Conservation (phyloP, 345 rosid species). For the Acer negundo region DNA sequence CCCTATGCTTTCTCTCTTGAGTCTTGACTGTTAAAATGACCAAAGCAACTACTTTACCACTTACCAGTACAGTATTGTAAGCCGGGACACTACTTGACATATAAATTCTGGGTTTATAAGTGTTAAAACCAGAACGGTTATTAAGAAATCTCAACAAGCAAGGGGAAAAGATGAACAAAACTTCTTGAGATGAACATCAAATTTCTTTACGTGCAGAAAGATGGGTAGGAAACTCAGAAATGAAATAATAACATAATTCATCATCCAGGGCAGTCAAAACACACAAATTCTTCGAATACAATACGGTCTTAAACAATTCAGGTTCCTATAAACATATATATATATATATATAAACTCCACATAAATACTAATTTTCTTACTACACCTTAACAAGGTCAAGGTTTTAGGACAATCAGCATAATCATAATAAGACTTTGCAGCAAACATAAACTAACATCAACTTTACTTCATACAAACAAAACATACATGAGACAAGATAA, state of each 20-base stretch:
- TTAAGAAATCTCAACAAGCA: background rate
- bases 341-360: conserved; percentile 11
- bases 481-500: conserved; percentile 1
- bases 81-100: too few relatives aligned
- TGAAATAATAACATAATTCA: background rate
- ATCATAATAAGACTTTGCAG: conserved; percentile 1
- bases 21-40: background rate
- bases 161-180: background rate
- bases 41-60: background rate
- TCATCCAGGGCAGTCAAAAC: background rate
- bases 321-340: conserved; percentile 1
- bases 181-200: background rate
- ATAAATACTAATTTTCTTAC: conserved; percentile 13
- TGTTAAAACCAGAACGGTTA: background rate
- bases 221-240: background rate
- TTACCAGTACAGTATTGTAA: background rate
- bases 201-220: background rate
- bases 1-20: background rate
- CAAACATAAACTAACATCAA: conserved; percentile 15
- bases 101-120: background rate
- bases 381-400: background rate
- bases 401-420: conserved; percentile 22
- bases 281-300: background rate
- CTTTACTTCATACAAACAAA: conserved; percentile 23
- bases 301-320: conserved; percentile 1